These are phyloP conservation scores for Macadamia integrifolia DNA, from an alignment of 164 flowering plant species.

Conservation along the genomic window DNA sequence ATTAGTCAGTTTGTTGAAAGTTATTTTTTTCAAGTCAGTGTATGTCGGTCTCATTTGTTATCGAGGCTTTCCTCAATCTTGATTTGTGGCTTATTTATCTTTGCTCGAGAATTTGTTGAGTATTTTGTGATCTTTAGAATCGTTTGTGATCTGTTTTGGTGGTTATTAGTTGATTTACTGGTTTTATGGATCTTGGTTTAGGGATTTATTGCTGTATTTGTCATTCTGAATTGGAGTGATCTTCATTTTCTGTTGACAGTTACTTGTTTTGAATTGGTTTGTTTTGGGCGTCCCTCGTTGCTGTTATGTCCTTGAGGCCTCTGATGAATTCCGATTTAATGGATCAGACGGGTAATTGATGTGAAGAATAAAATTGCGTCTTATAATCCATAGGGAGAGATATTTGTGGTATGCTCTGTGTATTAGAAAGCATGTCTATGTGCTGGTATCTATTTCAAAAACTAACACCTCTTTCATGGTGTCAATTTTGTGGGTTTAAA, in stretches of 20 bases:
- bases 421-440: not conserved
- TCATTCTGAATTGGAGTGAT: not conserved
- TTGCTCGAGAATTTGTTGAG: not conserved
- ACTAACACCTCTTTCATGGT: no score
- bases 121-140: conserved; percentile 3
- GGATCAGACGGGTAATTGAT: not conserved
- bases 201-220: conserved; percentile 3
- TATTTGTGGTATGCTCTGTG: not conserved
- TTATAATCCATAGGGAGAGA: not conserved
- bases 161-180: conserved; percentile 1
- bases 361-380: not conserved
- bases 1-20: not conserved
- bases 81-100: not conserved
- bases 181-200: conserved; percentile 4
- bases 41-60: not conserved
- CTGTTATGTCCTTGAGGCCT: not conserved
- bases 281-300: not conserved
- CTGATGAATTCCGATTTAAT: not conserved
- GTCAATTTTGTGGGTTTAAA: no score
- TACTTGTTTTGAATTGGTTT: not conserved
- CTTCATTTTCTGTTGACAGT: not conserved
- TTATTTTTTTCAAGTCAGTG: not conserved
- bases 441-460: no score
- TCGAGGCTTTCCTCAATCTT: not conserved
- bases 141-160: conserved; percentile 9